These are phyloP conservation scores for Pichia nanzhaoensis DNA, from an alignment of 805 yeast species.

Conservation along the genomic window DNA sequence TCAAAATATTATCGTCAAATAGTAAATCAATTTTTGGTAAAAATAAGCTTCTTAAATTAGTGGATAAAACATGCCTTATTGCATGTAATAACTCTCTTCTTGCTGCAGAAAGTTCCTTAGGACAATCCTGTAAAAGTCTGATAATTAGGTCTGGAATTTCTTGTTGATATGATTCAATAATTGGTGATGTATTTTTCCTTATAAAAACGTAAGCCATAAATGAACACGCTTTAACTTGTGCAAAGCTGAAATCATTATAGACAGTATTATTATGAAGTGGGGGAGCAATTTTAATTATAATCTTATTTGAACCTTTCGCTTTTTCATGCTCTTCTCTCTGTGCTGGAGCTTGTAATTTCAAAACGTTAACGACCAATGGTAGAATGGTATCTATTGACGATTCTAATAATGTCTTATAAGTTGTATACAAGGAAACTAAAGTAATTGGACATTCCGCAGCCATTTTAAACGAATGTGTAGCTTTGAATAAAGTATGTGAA, in stretches of 20 bases:
- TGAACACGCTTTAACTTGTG: conserved; percentile 95
- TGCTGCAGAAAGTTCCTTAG: conserved; percentile 85
- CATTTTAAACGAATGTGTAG: conserved; percentile 81
- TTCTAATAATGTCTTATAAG: conserved; percentile 70
- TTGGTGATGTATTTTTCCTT: conserved; percentile 69
- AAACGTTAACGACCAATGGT: conserved; percentile 71
- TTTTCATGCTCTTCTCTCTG: conserved; percentile 61
- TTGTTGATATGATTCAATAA: conserved; percentile 49
- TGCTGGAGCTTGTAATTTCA: conserved; percentile 73
- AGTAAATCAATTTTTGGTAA: conserved; percentile 78
- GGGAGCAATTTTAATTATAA: conserved; percentile 67
- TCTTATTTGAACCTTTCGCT: conserved; percentile 49
- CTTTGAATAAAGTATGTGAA: conserved; percentile 47
- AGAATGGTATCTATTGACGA: conserved; percentile 68
- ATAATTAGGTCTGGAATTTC: conserved; percentile 83
- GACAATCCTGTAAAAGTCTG: conserved; percentile 88
- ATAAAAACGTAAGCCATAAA: conserved; percentile 88
- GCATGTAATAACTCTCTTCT: conserved; percentile 91
- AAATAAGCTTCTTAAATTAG: conserved; percentile 76
- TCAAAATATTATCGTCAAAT: conserved; percentile 78
- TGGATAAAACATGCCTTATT: conserved; percentile 87
- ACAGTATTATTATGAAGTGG: conserved; percentile 67
- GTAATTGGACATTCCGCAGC: conserved; percentile 96
- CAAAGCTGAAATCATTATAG: conserved; percentile 81
- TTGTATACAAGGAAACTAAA: conserved; percentile 84